phyloP scores from a whole-genome alignment of 2,329 filamentous ascomycete species.

The Escovopsis weberi region DNA sequence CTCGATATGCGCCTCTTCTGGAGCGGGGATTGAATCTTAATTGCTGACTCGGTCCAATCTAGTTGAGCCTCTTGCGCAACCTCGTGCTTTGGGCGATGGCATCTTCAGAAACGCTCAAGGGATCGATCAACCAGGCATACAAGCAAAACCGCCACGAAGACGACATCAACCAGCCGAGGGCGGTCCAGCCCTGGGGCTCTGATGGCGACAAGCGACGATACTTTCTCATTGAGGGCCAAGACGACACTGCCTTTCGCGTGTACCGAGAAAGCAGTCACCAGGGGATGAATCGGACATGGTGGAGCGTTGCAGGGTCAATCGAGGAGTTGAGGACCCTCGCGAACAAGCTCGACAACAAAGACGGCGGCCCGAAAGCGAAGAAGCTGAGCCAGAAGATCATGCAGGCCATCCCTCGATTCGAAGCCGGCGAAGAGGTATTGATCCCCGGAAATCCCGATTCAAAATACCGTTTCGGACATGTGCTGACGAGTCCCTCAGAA shows the following conservation, averaged over 20 bases:
- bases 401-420: conserved; percentile 74
- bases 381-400: conserved; percentile 64
- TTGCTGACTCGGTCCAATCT: conserved; percentile 5
- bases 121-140: conserved; percentile 74
- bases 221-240: conserved; percentile 82
- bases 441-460: neutral
- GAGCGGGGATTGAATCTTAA: neutral
- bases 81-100: conserved; percentile 80
- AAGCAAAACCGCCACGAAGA: conserved; percentile 74
- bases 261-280: conserved; percentile 87
- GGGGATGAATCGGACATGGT: conserved; percentile 67
- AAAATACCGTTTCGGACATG: no score
- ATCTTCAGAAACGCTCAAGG: conserved; percentile 70
- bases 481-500: conserved; percentile 40
- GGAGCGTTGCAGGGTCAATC: conserved; percentile 81
- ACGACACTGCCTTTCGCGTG: conserved; percentile 85
- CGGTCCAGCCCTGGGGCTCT: conserved; percentile 79
- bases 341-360: conserved; percentile 59
- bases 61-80: conserved; percentile 73
- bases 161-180: conserved; percentile 69
- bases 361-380: conserved; percentile 69
- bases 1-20: neutral
- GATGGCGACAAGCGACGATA: conserved; percentile 88
- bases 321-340: conserved; percentile 67
- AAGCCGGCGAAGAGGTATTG: conserved; percentile 74